These are phyloP conservation scores for Fraxinus americana DNA, from an alignment of 257 asterid genomes.

Conservation along the genomic window DNA sequence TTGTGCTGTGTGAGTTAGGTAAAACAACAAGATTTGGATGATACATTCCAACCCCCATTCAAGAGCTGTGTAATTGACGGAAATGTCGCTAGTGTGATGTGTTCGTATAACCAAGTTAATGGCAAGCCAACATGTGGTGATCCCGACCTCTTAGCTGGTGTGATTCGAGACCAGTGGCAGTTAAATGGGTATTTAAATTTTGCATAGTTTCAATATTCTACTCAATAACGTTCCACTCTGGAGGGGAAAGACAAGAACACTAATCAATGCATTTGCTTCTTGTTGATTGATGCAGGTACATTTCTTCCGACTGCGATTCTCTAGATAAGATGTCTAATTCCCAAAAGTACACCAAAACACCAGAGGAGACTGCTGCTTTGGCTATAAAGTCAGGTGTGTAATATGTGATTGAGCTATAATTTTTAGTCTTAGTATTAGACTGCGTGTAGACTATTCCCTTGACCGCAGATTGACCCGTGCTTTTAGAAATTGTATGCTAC, in stretches of 20 bases:
- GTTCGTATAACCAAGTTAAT: conserved; percentile 87
- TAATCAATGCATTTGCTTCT: background rate
- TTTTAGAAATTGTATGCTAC: background rate
- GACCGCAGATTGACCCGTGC: no score
- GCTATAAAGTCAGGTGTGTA: conserved; percentile 66
- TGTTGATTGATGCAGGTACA: conserved; percentile 61
- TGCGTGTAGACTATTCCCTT: background rate
- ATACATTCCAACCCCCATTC: conserved; percentile 92
- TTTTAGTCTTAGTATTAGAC: background rate
- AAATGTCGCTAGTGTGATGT: conserved; percentile 96
- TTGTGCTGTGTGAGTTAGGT: conserved; percentile 44
- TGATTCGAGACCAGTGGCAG: conserved; percentile 84
- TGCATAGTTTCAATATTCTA: no score
- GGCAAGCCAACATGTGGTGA: conserved; percentile 94
- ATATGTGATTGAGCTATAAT: conserved; percentile 8
- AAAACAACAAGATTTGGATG: conserved; percentile 85
- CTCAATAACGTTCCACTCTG: no score
- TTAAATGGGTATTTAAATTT: conserved; percentile 60
- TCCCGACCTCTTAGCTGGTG: conserved; percentile 63
- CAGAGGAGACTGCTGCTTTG: conserved; percentile 87
- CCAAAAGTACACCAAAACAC: conserved; percentile 82
- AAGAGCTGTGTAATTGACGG: conserved; percentile 92
- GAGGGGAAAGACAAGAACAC: no score
- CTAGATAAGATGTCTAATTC: conserved; percentile 58
- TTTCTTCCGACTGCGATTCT: conserved; percentile 87